Conservation (phyloP, 148 eudicot genomes). For the Rheum nobile region DNA sequence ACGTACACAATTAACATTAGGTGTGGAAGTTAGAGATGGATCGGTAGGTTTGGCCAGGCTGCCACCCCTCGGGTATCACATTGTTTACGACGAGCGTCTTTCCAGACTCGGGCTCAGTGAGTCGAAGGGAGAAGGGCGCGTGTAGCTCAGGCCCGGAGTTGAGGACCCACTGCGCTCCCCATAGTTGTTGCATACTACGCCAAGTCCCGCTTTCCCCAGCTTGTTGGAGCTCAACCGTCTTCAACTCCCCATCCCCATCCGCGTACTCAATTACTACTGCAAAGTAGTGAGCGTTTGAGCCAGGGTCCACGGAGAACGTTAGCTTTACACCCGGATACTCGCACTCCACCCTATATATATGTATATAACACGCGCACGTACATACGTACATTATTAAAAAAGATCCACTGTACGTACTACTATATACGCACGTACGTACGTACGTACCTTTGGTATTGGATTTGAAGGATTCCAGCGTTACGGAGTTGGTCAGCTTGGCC, state of each 20-base stretch:
- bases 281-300: conserved; percentile 42
- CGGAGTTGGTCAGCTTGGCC: conserved; percentile 40
- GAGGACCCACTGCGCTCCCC: conserved; percentile 49
- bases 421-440: not conserved
- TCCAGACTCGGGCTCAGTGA: conserved; percentile 24
- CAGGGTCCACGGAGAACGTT: conserved; percentile 38
- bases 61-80: conserved; percentile 48
- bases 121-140: conserved; percentile 43
- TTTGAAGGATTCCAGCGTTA: conserved; percentile 35
- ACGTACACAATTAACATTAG: not conserved
- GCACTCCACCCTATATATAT: conserved; percentile 45
- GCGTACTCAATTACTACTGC: conserved; percentile 32
- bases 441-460: conserved; percentile 36
- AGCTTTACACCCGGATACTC: conserved; percentile 33
- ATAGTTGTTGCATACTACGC: conserved; percentile 27
- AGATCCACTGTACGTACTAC: too few relatives aligned
- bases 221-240: conserved; percentile 30
- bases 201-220: conserved; percentile 15
- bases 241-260: conserved; percentile 35
- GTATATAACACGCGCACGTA: too few relatives aligned
- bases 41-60: conserved; percentile 42
- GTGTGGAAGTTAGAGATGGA: conserved; percentile 43
- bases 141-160: conserved; percentile 17
- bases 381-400: not conserved
- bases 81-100: conserved; percentile 24